Evolutionary conservation across 768 basidiomycete genomes (phyloP).

Genomic region (Mycena rebaudengoi): DNA sequence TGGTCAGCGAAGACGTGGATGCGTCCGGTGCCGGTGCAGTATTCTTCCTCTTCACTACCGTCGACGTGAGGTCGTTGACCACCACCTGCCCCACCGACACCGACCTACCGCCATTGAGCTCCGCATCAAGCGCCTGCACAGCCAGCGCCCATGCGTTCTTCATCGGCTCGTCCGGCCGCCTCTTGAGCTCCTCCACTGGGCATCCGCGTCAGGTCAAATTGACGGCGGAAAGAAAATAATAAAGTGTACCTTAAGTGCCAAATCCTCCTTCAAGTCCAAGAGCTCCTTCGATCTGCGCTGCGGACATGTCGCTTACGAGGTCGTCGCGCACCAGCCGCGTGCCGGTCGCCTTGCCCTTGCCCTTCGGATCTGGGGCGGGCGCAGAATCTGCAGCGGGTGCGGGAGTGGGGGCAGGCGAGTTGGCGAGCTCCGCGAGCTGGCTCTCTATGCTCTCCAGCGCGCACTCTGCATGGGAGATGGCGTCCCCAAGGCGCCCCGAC

Average conservation of each 20-base stretch:
- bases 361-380: slow-evolving; percentile 71
- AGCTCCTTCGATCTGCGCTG: slow-evolving; percentile 85
- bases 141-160: slow-evolving; percentile 72
- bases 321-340: slow-evolving; percentile 58
- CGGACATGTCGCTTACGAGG: slow-evolving; percentile 70
- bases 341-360: slow-evolving; percentile 73
- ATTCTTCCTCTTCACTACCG: slow-evolving; percentile 92
- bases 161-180: slow-evolving; percentile 69
- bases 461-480: slow-evolving; percentile 82
- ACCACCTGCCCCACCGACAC: slow-evolving; percentile 50
- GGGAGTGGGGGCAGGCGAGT: slow-evolving; percentile 20
- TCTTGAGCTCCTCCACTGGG: slow-evolving; percentile 93
- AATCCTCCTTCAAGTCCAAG: slow-evolving; percentile 76
- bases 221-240: neutral
- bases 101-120: slow-evolving; percentile 60
- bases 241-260: slow-evolving; percentile 77
- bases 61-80: slow-evolving; percentile 85
- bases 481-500: slow-evolving; percentile 81
- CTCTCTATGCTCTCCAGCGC: slow-evolving; percentile 82
- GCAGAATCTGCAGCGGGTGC: slow-evolving; percentile 35
- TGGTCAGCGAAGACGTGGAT: slow-evolving; percentile 41
- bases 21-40: slow-evolving; percentile 48
- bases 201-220: neutral
- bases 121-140: slow-evolving; percentile 75
- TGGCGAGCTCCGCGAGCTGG: slow-evolving; percentile 68